A percentile compares a stretch with the other conserved stretches of the same genome.
phyloP scores from a whole-genome alignment of 2,329 filamentous ascomycete species.

The Drechmeria coniospora region DNA sequence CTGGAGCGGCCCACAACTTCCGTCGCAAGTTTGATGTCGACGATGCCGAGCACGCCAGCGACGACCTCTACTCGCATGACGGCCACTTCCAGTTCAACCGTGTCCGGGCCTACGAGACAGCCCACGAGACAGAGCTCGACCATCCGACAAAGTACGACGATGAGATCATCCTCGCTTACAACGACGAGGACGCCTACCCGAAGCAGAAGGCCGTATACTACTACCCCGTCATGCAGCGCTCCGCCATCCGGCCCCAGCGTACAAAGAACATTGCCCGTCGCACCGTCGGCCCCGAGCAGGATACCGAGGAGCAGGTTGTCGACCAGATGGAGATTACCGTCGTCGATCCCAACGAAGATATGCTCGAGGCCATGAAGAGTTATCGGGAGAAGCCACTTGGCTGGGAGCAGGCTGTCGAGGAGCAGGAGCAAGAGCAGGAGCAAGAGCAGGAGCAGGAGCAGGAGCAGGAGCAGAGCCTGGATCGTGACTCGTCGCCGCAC shows the following conservation, averaged over 20 bases:
- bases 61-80: slow-evolving; percentile 37
- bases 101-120: slow-evolving; percentile 49
- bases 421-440: slow-evolving; percentile 14
- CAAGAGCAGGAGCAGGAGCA: slow-evolving; percentile 4
- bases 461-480: slow-evolving; percentile 6
- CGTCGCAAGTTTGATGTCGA: slow-evolving; percentile 44
- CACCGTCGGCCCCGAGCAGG: slow-evolving; percentile 26
- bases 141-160: slow-evolving; percentile 47
- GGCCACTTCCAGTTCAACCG: slow-evolving; percentile 46
- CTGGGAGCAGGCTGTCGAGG: slow-evolving; percentile 24
- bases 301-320: slow-evolving; percentile 35
- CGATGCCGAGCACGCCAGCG: slow-evolving; percentile 37
- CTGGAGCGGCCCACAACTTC: slow-evolving; percentile 35
- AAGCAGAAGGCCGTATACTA: slow-evolving; percentile 47
- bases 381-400: slow-evolving; percentile 39
- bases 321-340: slow-evolving; percentile 41
- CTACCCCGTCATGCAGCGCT: slow-evolving; percentile 52
- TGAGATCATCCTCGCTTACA: slow-evolving; percentile 44
- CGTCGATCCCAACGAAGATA: slow-evolving; percentile 38
- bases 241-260: slow-evolving; percentile 45
- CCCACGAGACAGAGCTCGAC: slow-evolving; percentile 39
- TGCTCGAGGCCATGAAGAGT: slow-evolving; percentile 32
- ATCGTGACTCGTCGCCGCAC: slow-evolving; percentile 8
- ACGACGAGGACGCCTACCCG: slow-evolving; percentile 34
- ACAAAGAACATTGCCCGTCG: slow-evolving; percentile 46